These are phyloP conservation scores for Blastocladiella britannica DNA, from an alignment of 192 early-diverging fungal genomes.

Conservation along the genomic window DNA sequence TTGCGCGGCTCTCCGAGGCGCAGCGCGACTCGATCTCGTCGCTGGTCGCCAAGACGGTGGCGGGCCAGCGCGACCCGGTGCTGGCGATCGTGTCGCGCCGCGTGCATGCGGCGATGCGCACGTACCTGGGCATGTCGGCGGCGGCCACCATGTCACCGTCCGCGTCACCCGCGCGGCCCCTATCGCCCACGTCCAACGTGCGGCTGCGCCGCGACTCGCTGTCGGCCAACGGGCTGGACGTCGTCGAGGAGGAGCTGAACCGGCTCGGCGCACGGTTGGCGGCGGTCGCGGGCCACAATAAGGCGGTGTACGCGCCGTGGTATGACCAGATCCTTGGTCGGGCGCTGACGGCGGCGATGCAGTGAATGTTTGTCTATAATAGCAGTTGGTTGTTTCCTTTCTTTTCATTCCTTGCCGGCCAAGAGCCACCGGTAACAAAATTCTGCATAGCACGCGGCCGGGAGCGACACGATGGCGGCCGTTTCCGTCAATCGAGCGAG, in stretches of 20 bases:
- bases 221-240: constrained; percentile 24
- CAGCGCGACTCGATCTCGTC: constrained; percentile 7
- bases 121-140: constrained; percentile 2
- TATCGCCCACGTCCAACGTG: constrained; percentile 4
- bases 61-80: constrained; percentile 23
- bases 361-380: not conserved
- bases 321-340: constrained; percentile 31
- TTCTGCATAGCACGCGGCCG: no score
- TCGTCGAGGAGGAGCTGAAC: constrained; percentile 25
- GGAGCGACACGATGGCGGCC: no score
- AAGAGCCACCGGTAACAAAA: no score
- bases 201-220: constrained; percentile 19
- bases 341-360: constrained; percentile 1
- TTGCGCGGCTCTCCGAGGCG: not conserved
- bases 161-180: not conserved
- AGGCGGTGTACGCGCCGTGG: constrained; percentile 27
- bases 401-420: not conserved
- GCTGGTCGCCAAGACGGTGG: constrained; percentile 24
- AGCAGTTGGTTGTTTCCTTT: not conserved
- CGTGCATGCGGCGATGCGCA: constrained; percentile 13
- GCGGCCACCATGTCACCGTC: no score
- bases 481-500: no score
- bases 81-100: constrained; percentile 28
- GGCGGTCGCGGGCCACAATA: constrained; percentile 32
- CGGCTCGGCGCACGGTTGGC: constrained; percentile 16